Base-by-base conservation (phyloP, 208 protist genomes). In the Crithidia thermophila region DNA sequence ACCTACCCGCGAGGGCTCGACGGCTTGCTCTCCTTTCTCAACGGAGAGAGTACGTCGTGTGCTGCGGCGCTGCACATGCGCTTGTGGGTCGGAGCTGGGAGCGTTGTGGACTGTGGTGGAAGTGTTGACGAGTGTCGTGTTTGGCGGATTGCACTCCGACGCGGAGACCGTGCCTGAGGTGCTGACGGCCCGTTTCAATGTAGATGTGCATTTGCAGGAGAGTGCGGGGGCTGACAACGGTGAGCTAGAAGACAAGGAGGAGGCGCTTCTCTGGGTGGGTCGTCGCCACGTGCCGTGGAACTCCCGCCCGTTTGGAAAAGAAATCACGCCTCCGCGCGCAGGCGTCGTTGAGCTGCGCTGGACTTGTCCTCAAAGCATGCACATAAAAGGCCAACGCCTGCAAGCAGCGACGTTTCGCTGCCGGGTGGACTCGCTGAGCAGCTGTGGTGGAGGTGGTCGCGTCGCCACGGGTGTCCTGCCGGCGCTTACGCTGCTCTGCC, bases 61-160 rank as follows among this genome's bases (percentile, higher is more conserved):
- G n/a, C 28, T 55, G 30, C 40, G 31, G 6, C 55, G 59, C 49
- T 74, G 67, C 49, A 61, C 62, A 25, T 18, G 2, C 1, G 8
- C 47, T 11, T 57, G 59, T 40, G 23, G 18, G 0, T 66, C 46
- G 7, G 51, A 74, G 33, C n/a, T 60, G 13, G 45, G 67, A 8
- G 59, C 59, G 9, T 23, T 74, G 37, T 74, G 67, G 67, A 74
- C 67, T 4, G 51, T 74, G 39, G n/a, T 74, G 59, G 33, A 43
- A 5, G 3, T 56, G 11, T 2, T 67, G 1, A 33, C 62, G 16
- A 42, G 16, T 11, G 40, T 34, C 10, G 1, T 42, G 27, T 10
- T 14, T 47, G 23, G n/a, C n/a, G n/a, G n/a, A n/a, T n/a, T n/a
- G n/a, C n/a, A n/a, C n/a, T n/a, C n/a, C n/a, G n/a, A n/a, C n/a